Base-by-base conservation (phyloP, 1,139 yeast species). In the Nematodospora anomalae region DNA sequence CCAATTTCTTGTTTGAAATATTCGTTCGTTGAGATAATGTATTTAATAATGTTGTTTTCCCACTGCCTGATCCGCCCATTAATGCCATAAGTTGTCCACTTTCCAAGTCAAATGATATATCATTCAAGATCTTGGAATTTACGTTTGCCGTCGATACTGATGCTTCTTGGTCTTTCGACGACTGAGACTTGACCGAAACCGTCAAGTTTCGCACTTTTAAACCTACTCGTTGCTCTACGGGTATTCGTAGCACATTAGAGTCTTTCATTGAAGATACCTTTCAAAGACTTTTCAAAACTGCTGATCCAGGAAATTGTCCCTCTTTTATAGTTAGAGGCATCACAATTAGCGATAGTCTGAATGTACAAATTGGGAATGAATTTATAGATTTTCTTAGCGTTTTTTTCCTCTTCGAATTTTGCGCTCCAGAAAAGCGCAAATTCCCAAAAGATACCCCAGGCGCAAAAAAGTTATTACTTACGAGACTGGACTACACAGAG, bases 61-160 rank as follows among this genome's bases (percentile, higher is more conserved):
- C 95, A 3, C 88, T 77, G 0, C 95, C 95, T 0, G 92, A 80
- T 0, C 90, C 88, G 3, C 94, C 94, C 62, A 83, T 73, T 16
- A 84, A 80, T 4, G 90, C 89, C 60, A 82, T 69, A 45, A 75
- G 58, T 31, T 71, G 65, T 26, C 74, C 78, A 1, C 65, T 48
- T 0, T 74, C 72, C 6, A 83, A 63, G 33, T 77, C 76, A 41
- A 82, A 71, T 2, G 81, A 73, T 28, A 82, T 62, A 35, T 74
- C 51, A 37, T 67, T 55, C 11, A 68, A 48, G 22, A 68, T 66
- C 12, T 46, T 35, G 11, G 42, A 10, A 1, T 27, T 35, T 45
- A 18, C 21, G 8, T 18, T 18, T 6, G 29, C 38, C 35, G 13
- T 42, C 42, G 15, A 37, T 27, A 12, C 29, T 25, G 23, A 18